These are phyloP conservation scores for Lentinula raphanica DNA, from an alignment of 768 basidiomycete species.

Conservation along the genomic window DNA sequence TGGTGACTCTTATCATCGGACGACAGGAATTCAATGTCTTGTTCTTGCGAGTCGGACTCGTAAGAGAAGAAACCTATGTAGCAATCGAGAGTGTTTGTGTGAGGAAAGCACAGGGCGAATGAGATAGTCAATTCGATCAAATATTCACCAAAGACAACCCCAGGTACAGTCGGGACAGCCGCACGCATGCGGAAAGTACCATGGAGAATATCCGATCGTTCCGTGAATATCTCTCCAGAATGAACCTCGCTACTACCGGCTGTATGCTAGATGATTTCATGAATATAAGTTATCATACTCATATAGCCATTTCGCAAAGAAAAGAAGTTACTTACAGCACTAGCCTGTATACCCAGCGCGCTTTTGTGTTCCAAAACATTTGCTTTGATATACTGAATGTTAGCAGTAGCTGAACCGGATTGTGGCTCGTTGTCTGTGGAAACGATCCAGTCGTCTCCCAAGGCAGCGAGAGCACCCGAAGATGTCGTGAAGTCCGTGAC, in stretches of 20 bases:
- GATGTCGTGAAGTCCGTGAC: conserved; percentile 11
- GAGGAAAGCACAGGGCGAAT: too few relatives aligned
- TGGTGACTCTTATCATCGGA: conserved; percentile 11
- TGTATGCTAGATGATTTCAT: not conserved
- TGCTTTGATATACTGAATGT: conserved; percentile 11
- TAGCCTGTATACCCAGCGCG: conserved; percentile 12
- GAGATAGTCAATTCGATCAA: too few relatives aligned
- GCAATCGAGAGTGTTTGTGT: too few relatives aligned
- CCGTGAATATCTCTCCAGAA: conserved; percentile 14
- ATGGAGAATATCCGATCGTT: conserved; percentile 10
- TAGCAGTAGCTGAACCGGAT: conserved; percentile 6
- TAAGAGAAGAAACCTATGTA: conserved; percentile 15
- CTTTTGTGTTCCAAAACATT: conserved; percentile 10
- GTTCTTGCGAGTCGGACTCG: conserved; percentile 12
- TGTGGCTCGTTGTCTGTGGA: conserved; percentile 10
- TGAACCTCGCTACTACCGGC: conserved; percentile 7
- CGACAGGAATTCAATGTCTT: conserved; percentile 16
- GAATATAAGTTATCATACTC: not conserved
- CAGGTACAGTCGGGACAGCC: conserved; percentile 12
- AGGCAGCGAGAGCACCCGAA: conserved; percentile 11
- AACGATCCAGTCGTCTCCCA: conserved; percentile 11
- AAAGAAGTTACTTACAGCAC: conserved; percentile 6
- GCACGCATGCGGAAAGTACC: conserved; percentile 15
- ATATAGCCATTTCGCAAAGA: too few relatives aligned
- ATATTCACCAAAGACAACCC: conserved; percentile 12